phyloP scores from a whole-genome alignment of 1,284 basidiomycete genomes.

The Xerocomus minutiporus region DNA sequence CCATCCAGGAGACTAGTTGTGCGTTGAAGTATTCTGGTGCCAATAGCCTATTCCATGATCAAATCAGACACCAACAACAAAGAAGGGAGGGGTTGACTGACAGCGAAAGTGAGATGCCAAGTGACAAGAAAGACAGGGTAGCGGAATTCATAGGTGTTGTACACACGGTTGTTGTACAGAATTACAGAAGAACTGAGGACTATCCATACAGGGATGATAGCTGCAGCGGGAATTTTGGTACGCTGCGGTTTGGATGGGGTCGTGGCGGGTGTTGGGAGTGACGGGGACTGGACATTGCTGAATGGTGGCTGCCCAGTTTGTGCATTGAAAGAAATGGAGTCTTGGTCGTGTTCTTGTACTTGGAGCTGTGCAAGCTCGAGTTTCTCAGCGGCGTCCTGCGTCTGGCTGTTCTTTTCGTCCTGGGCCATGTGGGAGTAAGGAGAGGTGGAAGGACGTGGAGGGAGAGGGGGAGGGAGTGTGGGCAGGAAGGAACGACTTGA shows the following conservation, averaged over 20 bases:
- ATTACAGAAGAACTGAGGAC: slow-evolving; percentile 86
- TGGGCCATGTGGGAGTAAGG: slow-evolving; percentile 14
- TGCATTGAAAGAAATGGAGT: slow-evolving; percentile 3
- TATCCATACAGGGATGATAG: slow-evolving; percentile 89
- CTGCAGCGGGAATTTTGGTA: slow-evolving; percentile 46
- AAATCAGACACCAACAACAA: slow-evolving; percentile 1
- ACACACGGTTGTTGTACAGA: slow-evolving; percentile 95
- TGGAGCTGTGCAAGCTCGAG: slow-evolving; percentile 17
- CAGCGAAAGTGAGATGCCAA: slow-evolving; percentile 81
- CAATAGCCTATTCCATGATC: slow-evolving; percentile 57
- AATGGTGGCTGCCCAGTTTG: slow-evolving; percentile 1
- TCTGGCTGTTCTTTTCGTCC: slow-evolving; percentile 19
- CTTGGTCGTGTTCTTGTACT: slow-evolving; percentile 17
- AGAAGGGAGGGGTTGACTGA: slow-evolving; percentile 35
- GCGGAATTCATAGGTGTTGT: slow-evolving; percentile 77
- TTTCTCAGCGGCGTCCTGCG: slow-evolving; percentile 17
- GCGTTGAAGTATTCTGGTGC: slow-evolving; percentile 84
- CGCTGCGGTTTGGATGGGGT: slow-evolving; percentile 22
- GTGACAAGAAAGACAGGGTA: slow-evolving; percentile 89
- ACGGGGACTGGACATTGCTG: slow-evolving; percentile 1
- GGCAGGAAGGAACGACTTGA: neutral
- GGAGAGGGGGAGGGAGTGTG: neutral
- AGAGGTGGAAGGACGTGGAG: neutral
- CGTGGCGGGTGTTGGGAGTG: slow-evolving; percentile 27
- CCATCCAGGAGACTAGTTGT: slow-evolving; percentile 90